A percentile compares a stretch with the other conserved stretches of the same genome.
Conservation (phyloP, 441 rosid species). For the Populus tomentosa region DNA sequence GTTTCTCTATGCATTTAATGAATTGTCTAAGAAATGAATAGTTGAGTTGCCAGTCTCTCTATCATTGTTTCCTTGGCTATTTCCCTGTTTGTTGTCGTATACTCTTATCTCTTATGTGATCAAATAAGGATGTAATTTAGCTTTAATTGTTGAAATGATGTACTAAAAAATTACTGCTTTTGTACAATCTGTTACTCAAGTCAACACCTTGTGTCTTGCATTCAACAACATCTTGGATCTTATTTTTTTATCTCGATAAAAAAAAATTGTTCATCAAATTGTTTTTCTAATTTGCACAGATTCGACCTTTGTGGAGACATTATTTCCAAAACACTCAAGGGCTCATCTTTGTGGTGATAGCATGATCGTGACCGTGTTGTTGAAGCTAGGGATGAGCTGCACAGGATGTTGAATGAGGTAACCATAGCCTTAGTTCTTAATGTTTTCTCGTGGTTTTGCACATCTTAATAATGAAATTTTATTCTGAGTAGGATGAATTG, state of each 20-base stretch:
- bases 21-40: too few species aligned
- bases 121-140: neutral
- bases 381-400: slow-evolving; percentile 51
- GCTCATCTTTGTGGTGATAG: slow-evolving; percentile 68
- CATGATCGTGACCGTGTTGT: slow-evolving; percentile 32
- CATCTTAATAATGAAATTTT: neutral
- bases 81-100: neutral
- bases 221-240: too few species aligned
- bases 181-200: too few species aligned
- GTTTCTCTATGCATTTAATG: too few species aligned
- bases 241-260: neutral
- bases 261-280: neutral
- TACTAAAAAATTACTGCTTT: too few species aligned
- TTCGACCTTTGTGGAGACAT: slow-evolving; percentile 69
- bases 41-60: too few species aligned
- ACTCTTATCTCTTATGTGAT: neutral
- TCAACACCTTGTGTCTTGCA: too few species aligned
- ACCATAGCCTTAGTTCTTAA: neutral
- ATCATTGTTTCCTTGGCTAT: neutral
- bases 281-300: slow-evolving; percentile 26
- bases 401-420: slow-evolving; percentile 69
- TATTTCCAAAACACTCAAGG: slow-evolving; percentile 68
- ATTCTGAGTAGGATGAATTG: slow-evolving; percentile 22
- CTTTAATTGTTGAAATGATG: too few species aligned
- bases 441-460: neutral